Conservation (phyloP, 768 basidiomycete species). For the Omphalotus guepiniiformis region DNA sequence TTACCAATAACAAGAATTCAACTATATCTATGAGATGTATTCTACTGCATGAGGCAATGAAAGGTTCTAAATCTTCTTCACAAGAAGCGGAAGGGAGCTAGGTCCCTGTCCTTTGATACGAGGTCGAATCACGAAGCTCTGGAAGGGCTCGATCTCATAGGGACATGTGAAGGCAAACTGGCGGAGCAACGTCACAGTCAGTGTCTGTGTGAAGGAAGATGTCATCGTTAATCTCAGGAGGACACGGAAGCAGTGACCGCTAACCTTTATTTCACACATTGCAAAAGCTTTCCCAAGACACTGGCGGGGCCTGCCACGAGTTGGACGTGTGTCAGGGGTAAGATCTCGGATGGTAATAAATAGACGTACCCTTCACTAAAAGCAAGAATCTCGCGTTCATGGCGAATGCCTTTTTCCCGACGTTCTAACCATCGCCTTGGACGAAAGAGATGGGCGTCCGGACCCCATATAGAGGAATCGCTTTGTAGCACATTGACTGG, state of each 20-base stretch:
- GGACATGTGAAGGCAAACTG: conserved; percentile 51
- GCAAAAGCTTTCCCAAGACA: conserved; percentile 62
- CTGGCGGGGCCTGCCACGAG: conserved; percentile 47
- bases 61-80: conserved; percentile 33
- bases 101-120: conserved; percentile 46
- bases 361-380: conserved; percentile 53
- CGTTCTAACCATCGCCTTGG: conserved; percentile 61
- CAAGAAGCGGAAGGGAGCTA: conserved; percentile 54
- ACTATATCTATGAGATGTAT: too few relatives aligned
- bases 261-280: conserved; percentile 55
- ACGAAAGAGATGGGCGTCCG: conserved; percentile 51
- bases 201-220: conserved; percentile 20
- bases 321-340: background rate
- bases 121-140: conserved; percentile 63
- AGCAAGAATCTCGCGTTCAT: conserved; percentile 44
- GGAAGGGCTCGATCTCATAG: conserved; percentile 55
- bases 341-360: too few relatives aligned
- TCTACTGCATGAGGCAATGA: too few relatives aligned
- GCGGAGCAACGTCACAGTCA: conserved; percentile 46
- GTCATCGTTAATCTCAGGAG: background rate
- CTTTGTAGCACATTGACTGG: conserved; percentile 56
- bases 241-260: conserved; percentile 1
- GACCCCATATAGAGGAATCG: conserved; percentile 54
- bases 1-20: too few relatives aligned
- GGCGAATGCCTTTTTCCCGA: conserved; percentile 23